phyloP scores from a whole-genome alignment of 805 yeast species.

The Teunomyces pallodes region DNA sequence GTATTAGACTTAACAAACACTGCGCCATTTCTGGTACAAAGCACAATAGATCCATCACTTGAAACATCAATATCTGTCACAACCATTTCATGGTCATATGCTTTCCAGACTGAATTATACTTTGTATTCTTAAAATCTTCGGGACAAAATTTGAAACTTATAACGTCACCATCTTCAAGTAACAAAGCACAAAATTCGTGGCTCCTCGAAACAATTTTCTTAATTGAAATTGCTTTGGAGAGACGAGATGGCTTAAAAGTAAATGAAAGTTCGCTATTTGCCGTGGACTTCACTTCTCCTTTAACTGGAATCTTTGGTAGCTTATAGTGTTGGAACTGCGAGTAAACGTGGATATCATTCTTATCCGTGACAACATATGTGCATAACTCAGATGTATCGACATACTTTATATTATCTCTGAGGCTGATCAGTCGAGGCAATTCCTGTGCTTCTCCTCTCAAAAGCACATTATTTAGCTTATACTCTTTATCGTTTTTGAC shows the following conservation, averaged over 20 bases:
- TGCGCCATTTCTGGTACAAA: conserved; percentile 69
- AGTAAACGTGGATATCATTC: conserved; percentile 62
- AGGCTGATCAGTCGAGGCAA: conserved; percentile 42
- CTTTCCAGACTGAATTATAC: conserved; percentile 58
- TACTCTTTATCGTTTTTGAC: conserved; percentile 19
- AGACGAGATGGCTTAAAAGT: conserved; percentile 51
- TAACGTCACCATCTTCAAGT: conserved; percentile 60
- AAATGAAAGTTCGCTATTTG: conserved; percentile 27
- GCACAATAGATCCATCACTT: conserved; percentile 63
- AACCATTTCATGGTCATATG: conserved; percentile 52
- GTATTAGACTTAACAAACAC: conserved; percentile 46
- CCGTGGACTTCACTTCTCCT: conserved; percentile 39
- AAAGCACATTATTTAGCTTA: conserved; percentile 24
- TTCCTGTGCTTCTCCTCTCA: conserved; percentile 37
- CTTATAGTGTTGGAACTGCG: conserved; percentile 55
- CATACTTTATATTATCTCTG: conserved; percentile 51
- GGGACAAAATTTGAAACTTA: conserved; percentile 32
- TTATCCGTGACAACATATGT: conserved; percentile 61
- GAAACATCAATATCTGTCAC: conserved; percentile 69
- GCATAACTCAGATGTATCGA: conserved; percentile 63
- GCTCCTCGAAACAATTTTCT: conserved; percentile 34
- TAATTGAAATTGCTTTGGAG: conserved; percentile 38
- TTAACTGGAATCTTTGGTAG: conserved; percentile 38
- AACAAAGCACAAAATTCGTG: conserved; percentile 46
- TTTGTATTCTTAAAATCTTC: conserved; percentile 37